A percentile compares a stretch with the other conserved stretches of the same genome.
phyloP scores from a whole-genome alignment of 2,329 filamentous ascomycete species.

The Talaromyces sp. region DNA sequence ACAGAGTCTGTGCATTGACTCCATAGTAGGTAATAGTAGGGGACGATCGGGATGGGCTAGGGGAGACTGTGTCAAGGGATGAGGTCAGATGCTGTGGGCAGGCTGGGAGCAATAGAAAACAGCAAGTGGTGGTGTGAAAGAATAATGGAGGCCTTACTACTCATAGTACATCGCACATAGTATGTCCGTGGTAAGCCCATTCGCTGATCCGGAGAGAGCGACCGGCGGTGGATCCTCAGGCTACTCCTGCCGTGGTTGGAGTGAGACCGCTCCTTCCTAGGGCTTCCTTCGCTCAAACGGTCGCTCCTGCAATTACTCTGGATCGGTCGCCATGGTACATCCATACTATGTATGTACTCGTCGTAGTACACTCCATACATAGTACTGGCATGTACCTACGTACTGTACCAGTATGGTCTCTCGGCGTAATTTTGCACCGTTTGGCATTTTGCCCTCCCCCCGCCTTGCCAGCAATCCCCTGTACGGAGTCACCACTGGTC shows the following conservation, averaged over 20 bases:
- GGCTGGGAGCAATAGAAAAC: not conserved
- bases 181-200: not conserved
- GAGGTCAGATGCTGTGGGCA: not conserved
- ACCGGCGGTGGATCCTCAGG: conserved; percentile 8
- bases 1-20: not conserved
- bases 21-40: no score
- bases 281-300: not conserved
- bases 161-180: no score
- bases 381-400: no score
- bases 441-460: not conserved
- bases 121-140: no score
- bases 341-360: no score
- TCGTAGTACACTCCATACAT: no score
- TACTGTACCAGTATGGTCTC: no score
- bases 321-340: not conserved
- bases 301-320: not conserved
- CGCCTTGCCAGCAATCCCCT: not conserved
- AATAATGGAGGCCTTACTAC: no score
- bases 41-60: not conserved
- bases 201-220: conserved; percentile 17
- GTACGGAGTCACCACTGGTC: not conserved
- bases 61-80: not conserved
- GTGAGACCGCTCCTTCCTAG: not conserved
- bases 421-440: not conserved
- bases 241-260: not conserved